Evolutionary conservation across 1,284 basidiomycete genomes (phyloP), one percentile per base, ranked within the genome.

Genomic region (Xerocomus nothofagi): DNA sequence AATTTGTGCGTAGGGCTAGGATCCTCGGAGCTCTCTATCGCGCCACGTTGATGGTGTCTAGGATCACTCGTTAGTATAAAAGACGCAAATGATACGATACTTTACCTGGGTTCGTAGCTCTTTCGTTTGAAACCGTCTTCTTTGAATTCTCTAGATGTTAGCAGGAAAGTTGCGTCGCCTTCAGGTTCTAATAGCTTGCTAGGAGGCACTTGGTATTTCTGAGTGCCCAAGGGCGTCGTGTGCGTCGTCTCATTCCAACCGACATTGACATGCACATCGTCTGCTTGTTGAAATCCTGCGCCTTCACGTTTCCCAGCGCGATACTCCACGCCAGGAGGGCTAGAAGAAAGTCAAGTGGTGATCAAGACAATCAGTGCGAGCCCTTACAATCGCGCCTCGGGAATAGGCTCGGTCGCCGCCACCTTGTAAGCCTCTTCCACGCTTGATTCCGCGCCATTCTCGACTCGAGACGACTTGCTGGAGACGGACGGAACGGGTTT

Each of bases 121-220:
- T 26, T 24, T 6, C 17, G 33, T 32, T 17, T 21, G 10, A 45
- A 43, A 11, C 2, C 12, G n/a, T 12, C 46, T 11, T 45, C 39
- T 21, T 32, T 26, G 20, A 26, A 21, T 30, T 39, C 42, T 32
- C 39, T 39, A 8, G 32, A 36, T n/a, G 15, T 32, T 12, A 44
- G 39, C 18, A 15, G 11, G 7, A 39, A 26, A 14, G 9, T 14
- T 8, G 1, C 20, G 10, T 51, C 30, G 4, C 8, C 26, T 3
- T 44, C 26, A 0, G 44, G 12, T n/a, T 34, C 36, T 31, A 65
- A 21, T 18, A 54, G 49, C 31, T 39, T 32, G 50, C 44, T 54
- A 11, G 53, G 47, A 47, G 61, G 64, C 0, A 65, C 65, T 34
- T 46, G 44, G 32, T 63, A 63, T 31, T 44, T 50, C 3, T 10